Conservation (phyloP, 805 yeast genomes). For the Starmerella apicola region DNA sequence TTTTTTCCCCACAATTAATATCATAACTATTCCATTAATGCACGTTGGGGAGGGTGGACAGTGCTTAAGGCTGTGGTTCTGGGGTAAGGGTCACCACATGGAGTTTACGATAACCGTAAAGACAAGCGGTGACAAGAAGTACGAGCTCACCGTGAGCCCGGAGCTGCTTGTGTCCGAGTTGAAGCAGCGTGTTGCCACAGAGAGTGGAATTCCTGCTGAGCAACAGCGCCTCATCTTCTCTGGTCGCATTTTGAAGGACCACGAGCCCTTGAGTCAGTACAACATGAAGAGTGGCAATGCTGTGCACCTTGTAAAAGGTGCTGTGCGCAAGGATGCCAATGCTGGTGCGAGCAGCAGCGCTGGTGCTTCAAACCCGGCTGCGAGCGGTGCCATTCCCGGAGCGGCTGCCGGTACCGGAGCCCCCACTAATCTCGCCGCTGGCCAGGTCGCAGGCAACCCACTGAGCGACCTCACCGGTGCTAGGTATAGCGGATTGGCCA, state of each 20-base stretch:
- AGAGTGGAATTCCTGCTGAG: slow-evolving; percentile 56
- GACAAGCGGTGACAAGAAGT: slow-evolving; percentile 63
- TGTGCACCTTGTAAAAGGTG: slow-evolving; percentile 74
- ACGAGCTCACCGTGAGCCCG: slow-evolving; percentile 46
- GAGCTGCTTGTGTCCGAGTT: slow-evolving; percentile 51
- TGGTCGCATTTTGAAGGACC: slow-evolving; percentile 84
- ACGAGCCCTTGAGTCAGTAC: slow-evolving; percentile 59
- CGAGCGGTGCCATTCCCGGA: slow-evolving; percentile 13
- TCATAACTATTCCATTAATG: too few relatives aligned
- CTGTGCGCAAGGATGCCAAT: slow-evolving; percentile 18
- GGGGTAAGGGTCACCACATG: too few relatives aligned
- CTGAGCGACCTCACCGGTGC: slow-evolving; percentile 90
- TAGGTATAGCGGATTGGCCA: slow-evolving; percentile 83
- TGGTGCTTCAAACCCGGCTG: slow-evolving; percentile 18
- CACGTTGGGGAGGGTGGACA: too few relatives aligned
- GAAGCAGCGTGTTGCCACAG: slow-evolving; percentile 50
- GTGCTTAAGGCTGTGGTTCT: too few relatives aligned
- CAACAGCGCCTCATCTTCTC: slow-evolving; percentile 84
- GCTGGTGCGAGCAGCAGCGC: slow-evolving; percentile 23
- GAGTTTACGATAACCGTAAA: slow-evolving; percentile 16
- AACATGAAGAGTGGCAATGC: slow-evolving; percentile 80
- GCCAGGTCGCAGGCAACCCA: slow-evolving; percentile 80
- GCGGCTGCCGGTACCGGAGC: slow-evolving; percentile 28
- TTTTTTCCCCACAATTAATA: too few relatives aligned
- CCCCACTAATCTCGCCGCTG: slow-evolving; percentile 68